Conservation (phyloP, 2,329 filamentous ascomycete genomes). For the Berkeleyomyces basicola region DNA sequence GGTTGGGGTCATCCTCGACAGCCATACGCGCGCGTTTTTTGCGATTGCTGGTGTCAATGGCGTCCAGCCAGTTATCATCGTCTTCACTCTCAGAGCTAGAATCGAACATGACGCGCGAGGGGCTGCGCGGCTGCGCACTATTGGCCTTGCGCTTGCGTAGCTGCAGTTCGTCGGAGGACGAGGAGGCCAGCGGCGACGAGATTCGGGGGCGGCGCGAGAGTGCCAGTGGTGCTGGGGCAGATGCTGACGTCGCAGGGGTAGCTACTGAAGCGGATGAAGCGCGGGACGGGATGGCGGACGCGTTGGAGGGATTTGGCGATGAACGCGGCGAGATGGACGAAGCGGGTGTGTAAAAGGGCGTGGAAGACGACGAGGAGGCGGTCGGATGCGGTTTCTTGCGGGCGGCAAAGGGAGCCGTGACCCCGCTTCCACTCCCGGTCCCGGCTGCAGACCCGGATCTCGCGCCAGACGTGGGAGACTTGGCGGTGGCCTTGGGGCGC, state of each 20-base stretch:
- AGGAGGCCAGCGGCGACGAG: conserved; percentile 5
- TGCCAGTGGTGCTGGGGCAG: background rate
- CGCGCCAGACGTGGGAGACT: conserved; percentile 20
- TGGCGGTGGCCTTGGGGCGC: conserved; percentile 23
- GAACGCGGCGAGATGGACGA: conserved; percentile 8
- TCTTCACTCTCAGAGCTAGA: conserved; percentile 35
- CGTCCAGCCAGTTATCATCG: conserved; percentile 33
- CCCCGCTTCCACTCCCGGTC: background rate
- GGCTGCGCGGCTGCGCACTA: conserved; percentile 23
- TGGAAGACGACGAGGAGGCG: background rate
- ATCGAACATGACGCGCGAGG: conserved; percentile 33
- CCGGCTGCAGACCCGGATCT: background rate
- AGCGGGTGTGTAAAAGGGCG: conserved; percentile 11
- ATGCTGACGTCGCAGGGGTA: background rate
- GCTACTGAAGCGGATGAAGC: conserved; percentile 1
- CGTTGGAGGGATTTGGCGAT: conserved; percentile 11
- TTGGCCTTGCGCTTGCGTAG: conserved; percentile 33
- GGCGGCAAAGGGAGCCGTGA: conserved; percentile 11
- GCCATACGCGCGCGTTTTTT: conserved; percentile 18
- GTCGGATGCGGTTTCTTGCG: conserved; percentile 14
- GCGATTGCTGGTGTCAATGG: conserved; percentile 31
- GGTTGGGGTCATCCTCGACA: conserved; percentile 9
- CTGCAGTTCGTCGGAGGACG: conserved; percentile 8
- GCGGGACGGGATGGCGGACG: conserved; percentile 7
- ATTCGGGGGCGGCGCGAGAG: conserved; percentile 5